Percentiles rank a stretch among this genome's conserved stretches.
Evolutionary conservation across 257 asterid genomes (phyloP).

Genomic region (Buddleja alternifolia): DNA sequence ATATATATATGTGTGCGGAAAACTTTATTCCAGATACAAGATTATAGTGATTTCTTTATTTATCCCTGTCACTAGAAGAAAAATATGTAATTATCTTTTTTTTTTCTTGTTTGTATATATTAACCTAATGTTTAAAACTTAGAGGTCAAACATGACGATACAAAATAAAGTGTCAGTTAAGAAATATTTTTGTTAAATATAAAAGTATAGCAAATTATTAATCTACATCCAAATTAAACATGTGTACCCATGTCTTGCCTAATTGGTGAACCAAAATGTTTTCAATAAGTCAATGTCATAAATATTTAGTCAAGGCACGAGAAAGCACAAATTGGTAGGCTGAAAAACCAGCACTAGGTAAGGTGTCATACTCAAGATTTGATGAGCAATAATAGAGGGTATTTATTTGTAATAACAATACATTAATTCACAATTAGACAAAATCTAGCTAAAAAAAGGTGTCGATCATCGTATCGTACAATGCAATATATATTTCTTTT

Average conservation of each 20-base stretch:
- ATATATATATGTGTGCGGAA: too few relatives aligned
- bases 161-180: too few relatives aligned
- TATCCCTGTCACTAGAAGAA: too few relatives aligned
- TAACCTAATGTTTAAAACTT: too few relatives aligned
- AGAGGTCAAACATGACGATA: too few relatives aligned
- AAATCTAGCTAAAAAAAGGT: background rate
- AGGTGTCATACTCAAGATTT: slow-evolving; percentile 29
- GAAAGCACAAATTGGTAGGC: slow-evolving; percentile 32
- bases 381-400: slow-evolving; percentile 2
- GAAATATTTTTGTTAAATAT: too few relatives aligned
- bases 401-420: background rate
- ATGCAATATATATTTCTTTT: background rate
- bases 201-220: background rate
- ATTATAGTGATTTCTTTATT: too few relatives aligned
- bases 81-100: too few relatives aligned
- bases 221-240: background rate
- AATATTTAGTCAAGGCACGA: slow-evolving; percentile 31
- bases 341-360: slow-evolving; percentile 23
- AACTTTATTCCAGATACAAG: too few relatives aligned
- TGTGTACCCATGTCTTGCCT: slow-evolving; percentile 8
- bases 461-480: slow-evolving; percentile 15
- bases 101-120: too few relatives aligned
- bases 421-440: background rate
- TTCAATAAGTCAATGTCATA: slow-evolving; percentile 26
- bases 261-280: slow-evolving; percentile 13